Evolutionary conservation across 2,329 filamentous ascomycete species (phyloP).

Genomic region (Cercospora zeae-maydis): DNA sequence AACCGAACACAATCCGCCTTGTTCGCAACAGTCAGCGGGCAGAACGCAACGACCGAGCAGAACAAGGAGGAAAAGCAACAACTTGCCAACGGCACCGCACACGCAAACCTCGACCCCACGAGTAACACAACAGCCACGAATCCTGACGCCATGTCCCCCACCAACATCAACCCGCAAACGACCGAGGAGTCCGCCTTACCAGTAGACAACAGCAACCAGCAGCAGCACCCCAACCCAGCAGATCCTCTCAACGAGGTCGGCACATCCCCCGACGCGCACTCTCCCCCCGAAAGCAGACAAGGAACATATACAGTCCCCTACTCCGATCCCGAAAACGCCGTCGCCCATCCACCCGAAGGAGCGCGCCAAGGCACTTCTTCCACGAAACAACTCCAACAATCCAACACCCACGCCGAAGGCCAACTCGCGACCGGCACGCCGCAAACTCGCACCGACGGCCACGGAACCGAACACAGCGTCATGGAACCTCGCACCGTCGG

Average conservation of each 20-base stretch:
- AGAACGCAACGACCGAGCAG: slow-evolving; percentile 7
- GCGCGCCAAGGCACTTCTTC: slow-evolving; percentile 41
- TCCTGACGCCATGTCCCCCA: background rate
- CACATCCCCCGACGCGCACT: slow-evolving; percentile 15
- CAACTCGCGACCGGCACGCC: slow-evolving; percentile 45
- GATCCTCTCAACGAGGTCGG: slow-evolving; percentile 15
- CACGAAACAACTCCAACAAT: slow-evolving; percentile 42
- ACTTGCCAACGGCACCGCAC: slow-evolving; percentile 7
- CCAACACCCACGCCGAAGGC: slow-evolving; percentile 44
- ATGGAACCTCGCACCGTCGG: slow-evolving; percentile 50
- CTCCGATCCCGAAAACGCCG: slow-evolving; percentile 32
- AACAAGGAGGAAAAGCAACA: slow-evolving; percentile 1
- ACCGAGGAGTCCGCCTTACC: slow-evolving; percentile 3
- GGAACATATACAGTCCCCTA: slow-evolving; percentile 30
- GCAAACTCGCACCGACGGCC: slow-evolving; percentile 40
- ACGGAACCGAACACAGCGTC: slow-evolving; percentile 45
- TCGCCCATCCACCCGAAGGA: slow-evolving; percentile 37
- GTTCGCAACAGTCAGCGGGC: slow-evolving; percentile 13
- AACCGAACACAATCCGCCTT: slow-evolving; percentile 23
- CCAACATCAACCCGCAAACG: slow-evolving; percentile 9
- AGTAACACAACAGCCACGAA: background rate
- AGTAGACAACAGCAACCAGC: background rate
- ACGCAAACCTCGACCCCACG: background rate
- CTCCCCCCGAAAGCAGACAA: slow-evolving; percentile 18
- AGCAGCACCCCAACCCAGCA: background rate